Evolutionary conservation across 805 yeast genomes (phyloP).

Genomic region (Zygoascus bituminiphila): DNA sequence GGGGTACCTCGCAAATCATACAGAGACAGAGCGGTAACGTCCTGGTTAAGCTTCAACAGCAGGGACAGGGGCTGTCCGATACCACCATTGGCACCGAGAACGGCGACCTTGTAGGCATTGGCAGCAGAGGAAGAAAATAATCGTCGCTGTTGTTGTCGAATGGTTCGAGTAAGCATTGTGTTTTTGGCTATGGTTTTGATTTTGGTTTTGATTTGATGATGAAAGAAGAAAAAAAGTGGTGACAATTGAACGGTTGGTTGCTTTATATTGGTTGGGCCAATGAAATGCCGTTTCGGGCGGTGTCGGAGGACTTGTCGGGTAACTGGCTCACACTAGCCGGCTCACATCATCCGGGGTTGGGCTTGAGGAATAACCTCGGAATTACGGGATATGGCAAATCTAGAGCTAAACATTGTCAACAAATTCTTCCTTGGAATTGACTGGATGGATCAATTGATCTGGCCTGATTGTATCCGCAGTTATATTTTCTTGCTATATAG

Average conservation of each 20-base stretch:
- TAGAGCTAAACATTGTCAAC: too few species aligned
- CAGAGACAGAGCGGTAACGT: conserved; percentile 76
- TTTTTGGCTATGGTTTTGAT: background rate
- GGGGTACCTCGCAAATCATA: conserved; percentile 89
- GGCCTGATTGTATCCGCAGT: too few species aligned
- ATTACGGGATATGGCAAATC: too few species aligned
- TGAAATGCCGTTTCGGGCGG: background rate
- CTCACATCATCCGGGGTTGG: too few species aligned
- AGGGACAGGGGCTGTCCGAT: conserved; percentile 87
- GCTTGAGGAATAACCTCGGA: too few species aligned
- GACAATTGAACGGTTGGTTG: background rate
- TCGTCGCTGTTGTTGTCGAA: conserved; percentile 1
- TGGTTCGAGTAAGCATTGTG: conserved; percentile 1
- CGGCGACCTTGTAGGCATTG: conserved; percentile 54
- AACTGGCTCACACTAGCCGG: too few species aligned
- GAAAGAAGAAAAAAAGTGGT: background rate
- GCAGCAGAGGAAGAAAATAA: background rate
- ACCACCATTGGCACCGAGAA: conserved; percentile 94
- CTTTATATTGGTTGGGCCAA: background rate
- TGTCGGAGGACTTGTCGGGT: background rate
- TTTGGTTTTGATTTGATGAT: background rate
- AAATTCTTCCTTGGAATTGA: too few species aligned
- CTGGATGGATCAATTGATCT: too few species aligned
- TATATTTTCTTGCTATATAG: too few species aligned
- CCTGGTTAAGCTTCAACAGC: conserved; percentile 77